Evolutionary conservation across 495 filamentous ascomycete species (phyloP).

Genomic region (Podospora australis): DNA sequence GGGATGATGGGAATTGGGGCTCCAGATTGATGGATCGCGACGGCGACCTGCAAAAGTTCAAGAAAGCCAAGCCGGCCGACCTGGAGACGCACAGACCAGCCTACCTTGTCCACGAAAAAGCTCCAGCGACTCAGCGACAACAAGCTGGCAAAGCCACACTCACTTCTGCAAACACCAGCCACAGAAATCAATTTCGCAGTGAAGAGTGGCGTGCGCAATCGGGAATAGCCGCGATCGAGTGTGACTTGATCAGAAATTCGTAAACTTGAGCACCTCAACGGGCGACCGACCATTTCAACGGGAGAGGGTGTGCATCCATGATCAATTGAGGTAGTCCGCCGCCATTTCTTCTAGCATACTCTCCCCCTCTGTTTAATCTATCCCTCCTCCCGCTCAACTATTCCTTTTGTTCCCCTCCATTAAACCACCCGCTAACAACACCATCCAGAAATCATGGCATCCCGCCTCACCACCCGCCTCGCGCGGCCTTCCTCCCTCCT

Average conservation of each 20-base stretch:
- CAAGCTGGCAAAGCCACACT: neutral
- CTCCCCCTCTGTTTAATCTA: neutral
- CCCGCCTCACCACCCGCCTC: no score
- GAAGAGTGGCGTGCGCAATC: no score
- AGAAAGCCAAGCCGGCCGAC: neutral
- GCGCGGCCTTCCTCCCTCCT: no score
- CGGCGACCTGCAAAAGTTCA: slow-evolving; percentile 13
- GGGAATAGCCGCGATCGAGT: slow-evolving; percentile 1
- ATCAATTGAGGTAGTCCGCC: slow-evolving; percentile 11
- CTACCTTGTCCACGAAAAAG: no score
- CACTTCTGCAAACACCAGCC: neutral
- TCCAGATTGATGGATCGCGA: slow-evolving; percentile 1
- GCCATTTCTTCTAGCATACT: neutral
- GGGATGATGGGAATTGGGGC: neutral
- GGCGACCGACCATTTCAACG: neutral
- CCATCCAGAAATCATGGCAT: slow-evolving; percentile 25
- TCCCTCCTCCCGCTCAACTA: neutral
- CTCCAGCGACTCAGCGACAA: slow-evolving; percentile 1
- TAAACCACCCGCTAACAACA: no score
- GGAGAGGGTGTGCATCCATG: slow-evolving; percentile 7
- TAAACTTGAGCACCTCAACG: neutral
- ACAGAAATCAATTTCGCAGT: neutral
- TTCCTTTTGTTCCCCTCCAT: neutral
- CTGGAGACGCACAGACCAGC: no score
- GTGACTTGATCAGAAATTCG: slow-evolving; percentile 11